A percentile compares a stretch with the other conserved stretches of the same genome.
Evolutionary conservation across 352 stramenopile genomes (phyloP).

Genomic region (Phytophthora aleatoria): DNA sequence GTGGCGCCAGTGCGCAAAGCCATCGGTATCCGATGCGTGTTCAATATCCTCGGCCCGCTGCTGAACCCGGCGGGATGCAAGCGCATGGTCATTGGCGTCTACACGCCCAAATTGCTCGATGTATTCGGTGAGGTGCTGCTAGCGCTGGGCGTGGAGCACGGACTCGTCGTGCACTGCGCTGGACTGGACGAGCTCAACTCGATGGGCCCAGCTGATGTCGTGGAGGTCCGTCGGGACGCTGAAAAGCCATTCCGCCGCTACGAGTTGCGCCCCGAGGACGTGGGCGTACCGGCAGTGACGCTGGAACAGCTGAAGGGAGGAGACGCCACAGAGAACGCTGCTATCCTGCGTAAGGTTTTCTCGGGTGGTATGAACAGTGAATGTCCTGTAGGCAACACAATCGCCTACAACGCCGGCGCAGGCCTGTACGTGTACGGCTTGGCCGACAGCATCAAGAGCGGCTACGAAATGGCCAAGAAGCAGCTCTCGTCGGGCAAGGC

Average conservation of each 20-base stretch:
- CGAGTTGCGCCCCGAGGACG: conserved; percentile 52
- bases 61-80: conserved; percentile 96
- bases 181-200: conserved; percentile 99
- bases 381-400: conserved; percentile 96
- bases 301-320: conserved; percentile 96
- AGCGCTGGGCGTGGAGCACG: conserved; percentile 96
- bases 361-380: conserved; percentile 86
- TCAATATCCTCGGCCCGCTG: conserved; percentile 99
- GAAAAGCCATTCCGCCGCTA: conserved; percentile 51
- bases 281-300: conserved; percentile 92
- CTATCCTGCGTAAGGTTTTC: conserved; percentile 90
- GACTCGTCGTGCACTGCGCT: conserved; percentile 97
- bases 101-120: conserved; percentile 92
- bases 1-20: conserved; percentile 96
- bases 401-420: conserved; percentile 98
- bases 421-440: conserved; percentile 98
- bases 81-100: conserved; percentile 98
- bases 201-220: conserved; percentile 88
- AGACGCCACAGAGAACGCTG: conserved; percentile 94
- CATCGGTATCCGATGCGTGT: conserved; percentile 96
- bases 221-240: conserved; percentile 65
- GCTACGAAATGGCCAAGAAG: conserved; percentile 83
- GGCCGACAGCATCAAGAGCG: conserved; percentile 86
- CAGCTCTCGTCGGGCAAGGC: conserved; percentile 73
- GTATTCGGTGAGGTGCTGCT: conserved; percentile 85